Percentiles rank a stretch among this genome's conserved stretches.
Conservation (phyloP, 2,329 filamentous ascomycete species). For the Phialophora verrucosa region DNA sequence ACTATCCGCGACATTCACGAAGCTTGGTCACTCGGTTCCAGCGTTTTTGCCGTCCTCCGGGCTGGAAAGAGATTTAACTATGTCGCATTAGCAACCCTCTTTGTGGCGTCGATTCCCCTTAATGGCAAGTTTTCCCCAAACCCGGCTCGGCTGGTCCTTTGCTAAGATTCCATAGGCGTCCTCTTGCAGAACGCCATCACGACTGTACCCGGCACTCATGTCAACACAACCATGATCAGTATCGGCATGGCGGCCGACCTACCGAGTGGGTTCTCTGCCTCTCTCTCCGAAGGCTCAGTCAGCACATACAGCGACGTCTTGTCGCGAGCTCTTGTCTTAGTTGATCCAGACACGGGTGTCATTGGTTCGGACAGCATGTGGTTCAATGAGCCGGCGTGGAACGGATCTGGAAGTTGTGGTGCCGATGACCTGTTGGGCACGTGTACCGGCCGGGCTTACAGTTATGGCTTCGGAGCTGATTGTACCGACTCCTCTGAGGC, state of each 20-base stretch:
- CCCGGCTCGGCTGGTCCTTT: neutral
- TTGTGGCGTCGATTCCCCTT: slow-evolving; percentile 13
- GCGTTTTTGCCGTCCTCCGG: neutral
- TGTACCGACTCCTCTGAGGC: neutral
- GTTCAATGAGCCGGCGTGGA: neutral
- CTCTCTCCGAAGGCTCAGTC: neutral
- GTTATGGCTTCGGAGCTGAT: neutral
- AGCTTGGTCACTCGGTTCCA: slow-evolving; percentile 6
- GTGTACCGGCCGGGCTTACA: neutral
- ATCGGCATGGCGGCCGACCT: neutral
- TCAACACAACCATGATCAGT: neutral
- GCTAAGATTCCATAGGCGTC: neutral
- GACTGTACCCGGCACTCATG: neutral
- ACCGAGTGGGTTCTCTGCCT: slow-evolving; percentile 1
- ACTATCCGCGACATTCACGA: slow-evolving; percentile 13
- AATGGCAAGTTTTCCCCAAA: slow-evolving; percentile 1
- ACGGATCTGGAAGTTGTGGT: neutral
- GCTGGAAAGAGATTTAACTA: slow-evolving; percentile 22
- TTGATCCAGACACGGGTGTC: neutral
- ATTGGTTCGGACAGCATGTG: neutral
- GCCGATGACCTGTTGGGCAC: neutral
- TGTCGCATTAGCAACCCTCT: slow-evolving; percentile 12
- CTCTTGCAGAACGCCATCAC: slow-evolving; percentile 6
- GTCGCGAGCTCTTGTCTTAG: neutral
- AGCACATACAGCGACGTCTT: neutral